A percentile compares a stretch with the other conserved stretches of the same genome.
Conservation (phyloP, 345 rosid genomes). For the Crucihimalaya himalaica region DNA sequence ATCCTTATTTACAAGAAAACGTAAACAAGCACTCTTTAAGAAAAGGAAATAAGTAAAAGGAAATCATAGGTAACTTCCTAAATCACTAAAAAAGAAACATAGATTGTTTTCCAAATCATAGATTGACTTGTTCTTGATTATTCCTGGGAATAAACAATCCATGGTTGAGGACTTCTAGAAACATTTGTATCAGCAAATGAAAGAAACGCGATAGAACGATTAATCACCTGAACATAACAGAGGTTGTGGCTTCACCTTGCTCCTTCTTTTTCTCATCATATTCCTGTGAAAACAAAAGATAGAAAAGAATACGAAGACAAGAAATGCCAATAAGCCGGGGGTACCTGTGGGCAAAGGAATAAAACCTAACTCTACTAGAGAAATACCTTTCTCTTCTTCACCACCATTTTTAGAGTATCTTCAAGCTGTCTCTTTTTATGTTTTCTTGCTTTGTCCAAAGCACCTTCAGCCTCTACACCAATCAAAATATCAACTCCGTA, state of each 20-base stretch:
- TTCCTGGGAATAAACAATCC: no score
- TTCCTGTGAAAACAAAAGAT: constrained; percentile 51
- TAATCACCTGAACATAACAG: constrained; percentile 93
- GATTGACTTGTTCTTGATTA: no score
- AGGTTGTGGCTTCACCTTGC: constrained; percentile 86
- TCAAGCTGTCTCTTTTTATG: constrained; percentile 99
- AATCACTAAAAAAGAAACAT: no score
- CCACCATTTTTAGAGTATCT: constrained; percentile 88
- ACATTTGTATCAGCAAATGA: constrained; percentile 4
- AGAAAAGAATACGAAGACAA: constrained; percentile 12
- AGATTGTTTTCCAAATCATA: no score
- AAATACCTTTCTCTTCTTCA: constrained; percentile 88
- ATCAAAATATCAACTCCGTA: constrained; percentile 15
- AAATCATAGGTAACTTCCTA: no score
- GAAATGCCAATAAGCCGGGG: constrained; percentile 16
- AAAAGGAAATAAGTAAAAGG: no score
- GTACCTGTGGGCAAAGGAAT: not conserved
- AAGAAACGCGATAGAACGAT: not conserved
- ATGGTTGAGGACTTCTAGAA: no score
- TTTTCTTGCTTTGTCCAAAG: constrained; percentile 98
- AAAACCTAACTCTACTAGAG: not conserved
- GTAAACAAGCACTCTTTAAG: no score
- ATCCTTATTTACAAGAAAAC: no score
- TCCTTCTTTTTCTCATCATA: constrained; percentile 92
- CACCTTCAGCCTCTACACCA: constrained; percentile 97